Base-by-base conservation (phyloP, 495 filamentous ascomycete species). In the Penicillium malachiteum region DNA sequence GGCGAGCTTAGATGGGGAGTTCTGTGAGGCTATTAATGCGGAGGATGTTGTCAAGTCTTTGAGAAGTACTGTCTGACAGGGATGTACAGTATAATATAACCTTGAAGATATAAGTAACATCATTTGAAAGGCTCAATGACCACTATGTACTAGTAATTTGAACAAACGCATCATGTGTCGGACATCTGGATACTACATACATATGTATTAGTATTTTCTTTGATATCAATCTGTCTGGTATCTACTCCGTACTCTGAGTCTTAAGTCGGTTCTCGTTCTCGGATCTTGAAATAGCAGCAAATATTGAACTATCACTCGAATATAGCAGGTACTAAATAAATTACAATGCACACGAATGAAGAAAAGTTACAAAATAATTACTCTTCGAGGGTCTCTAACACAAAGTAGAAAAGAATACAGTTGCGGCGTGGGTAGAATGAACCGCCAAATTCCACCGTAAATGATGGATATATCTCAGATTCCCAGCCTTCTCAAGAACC, bases 1-100 rank as follows among this genome's bases (percentile, higher is more conserved):
- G 46, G 78, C 72, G 30, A 81, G 74, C 54, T 62, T 81, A 52
- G 69, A 77, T 33, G 73, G 64, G 7, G 79, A 81, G 62, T 81
- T 79, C 68, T 73, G 71, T 1, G 72, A 75, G 52, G 70, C 78
- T 13, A 38, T 69, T 41, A 41, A 54, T 3, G 77, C 78, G 11
- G 66, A 70, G 33, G 70, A 74, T 49, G 68, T 78, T 17, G 61
- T 74, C 7, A 55, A 62, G 50, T 63, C 60, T 18, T 56, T 76
- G 51, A 30, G 50, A 7, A 52, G 16, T 10, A 9, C 55, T 48
- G 21, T 26, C 21, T 40, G 46, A 26, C n/a, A 56, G 5, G 5
- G 34, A 26, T 26, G 21, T 26, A 26, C 21, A 26, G 21, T 26
- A 26, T 26, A 26, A 4, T 26, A 26, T 26, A 26, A 26, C 21